Evolutionary conservation across 441 rosid genomes (phyloP), one percentile per base, ranked within the genome.

Genomic region (Gossypium lobatum): DNA sequence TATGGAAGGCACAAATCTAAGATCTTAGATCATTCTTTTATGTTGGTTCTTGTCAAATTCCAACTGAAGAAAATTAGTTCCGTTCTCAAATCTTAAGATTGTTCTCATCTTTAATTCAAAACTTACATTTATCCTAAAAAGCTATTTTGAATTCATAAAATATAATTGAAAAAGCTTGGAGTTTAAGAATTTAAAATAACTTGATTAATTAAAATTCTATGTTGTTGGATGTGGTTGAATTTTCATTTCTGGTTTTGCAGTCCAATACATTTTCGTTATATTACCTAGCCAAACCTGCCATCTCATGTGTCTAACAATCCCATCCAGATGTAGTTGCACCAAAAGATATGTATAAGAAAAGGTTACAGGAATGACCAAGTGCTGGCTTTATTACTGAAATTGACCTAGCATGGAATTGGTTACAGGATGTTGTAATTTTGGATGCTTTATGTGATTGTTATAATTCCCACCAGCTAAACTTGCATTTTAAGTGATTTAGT

Each of bases 21-120:
- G 34, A 9, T 50, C 18, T 50, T 23, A 7, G 17, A 68, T 16
- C 11, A 1, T 1, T 48, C 28, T 48, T n/a, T 26, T 17, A 26
- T 67, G 39, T 50, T 25, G 14, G 39, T 50, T 20, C 31, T 50
- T 50, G 42, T 25, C 42, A 68, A 25, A 67, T 48, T 65, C 10
- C 48, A 18, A 17, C 55, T 65, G 26, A 45, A 65, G 55, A 65
- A 18, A 25, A 18, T 39, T 4, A 2, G 6, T 13, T 14, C 37
- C 4, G 2, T 65, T 46, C 37, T 65, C 70, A 45, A 64, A 42
- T 64, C 31, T 64, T 39, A 39, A 39, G 53, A 42, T 20, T 10
- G 17, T 42, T 64, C 70, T 64, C 16, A 42, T 64, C 70, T 20
- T 64, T 3, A 63, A 42, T 64, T 64, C 31, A 20, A 64, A 64